phyloP scores from a whole-genome alignment of 2,329 filamentous ascomycete genomes.

The Amphichorda felina region DNA sequence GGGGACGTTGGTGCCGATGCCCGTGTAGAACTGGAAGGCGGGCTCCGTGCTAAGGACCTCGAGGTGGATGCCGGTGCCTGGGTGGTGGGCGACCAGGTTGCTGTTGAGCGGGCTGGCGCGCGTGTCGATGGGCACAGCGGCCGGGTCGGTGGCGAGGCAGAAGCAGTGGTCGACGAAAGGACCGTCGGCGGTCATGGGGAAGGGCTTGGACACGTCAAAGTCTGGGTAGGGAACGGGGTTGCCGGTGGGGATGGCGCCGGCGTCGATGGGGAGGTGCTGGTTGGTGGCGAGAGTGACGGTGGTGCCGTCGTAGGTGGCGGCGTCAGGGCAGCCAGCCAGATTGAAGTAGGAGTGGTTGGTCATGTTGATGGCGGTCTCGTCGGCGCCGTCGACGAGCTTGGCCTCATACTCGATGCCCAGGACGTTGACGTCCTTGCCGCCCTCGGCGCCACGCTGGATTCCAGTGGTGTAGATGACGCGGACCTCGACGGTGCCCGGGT shows the following conservation, averaged over 20 bases:
- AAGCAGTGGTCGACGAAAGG: constrained; percentile 90
- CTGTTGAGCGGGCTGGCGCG: constrained; percentile 48
- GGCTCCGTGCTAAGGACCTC: constrained; percentile 88
- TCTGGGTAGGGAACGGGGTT: constrained; percentile 52
- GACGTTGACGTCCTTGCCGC: constrained; percentile 54
- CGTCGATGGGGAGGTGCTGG: constrained; percentile 63
- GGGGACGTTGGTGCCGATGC: constrained; percentile 70
- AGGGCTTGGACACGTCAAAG: constrained; percentile 52
- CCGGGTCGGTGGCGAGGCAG: constrained; percentile 54
- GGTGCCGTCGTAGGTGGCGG: constrained; percentile 39
- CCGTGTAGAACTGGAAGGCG: constrained; percentile 94
- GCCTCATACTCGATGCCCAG: constrained; percentile 86
- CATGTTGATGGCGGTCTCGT: constrained; percentile 87
- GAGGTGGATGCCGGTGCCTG: constrained; percentile 63
- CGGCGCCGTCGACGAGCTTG: constrained; percentile 61
- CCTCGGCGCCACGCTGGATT: constrained; percentile 40
- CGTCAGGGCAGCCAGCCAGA: constrained; percentile 30
- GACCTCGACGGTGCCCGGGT: constrained; percentile 72
- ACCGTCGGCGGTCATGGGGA: constrained; percentile 57
- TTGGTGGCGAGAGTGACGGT: constrained; percentile 54
- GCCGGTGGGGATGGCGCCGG: constrained; percentile 61
- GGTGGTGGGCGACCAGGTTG: constrained; percentile 63
- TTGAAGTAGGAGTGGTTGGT: constrained; percentile 90
- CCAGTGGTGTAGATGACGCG: constrained; percentile 69
- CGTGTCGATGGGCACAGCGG: constrained; percentile 53